Percentiles rank a stretch among this genome's conserved stretches.
phyloP scores from a whole-genome alignment of 257 asterid species.

The Striga asiatica region DNA sequence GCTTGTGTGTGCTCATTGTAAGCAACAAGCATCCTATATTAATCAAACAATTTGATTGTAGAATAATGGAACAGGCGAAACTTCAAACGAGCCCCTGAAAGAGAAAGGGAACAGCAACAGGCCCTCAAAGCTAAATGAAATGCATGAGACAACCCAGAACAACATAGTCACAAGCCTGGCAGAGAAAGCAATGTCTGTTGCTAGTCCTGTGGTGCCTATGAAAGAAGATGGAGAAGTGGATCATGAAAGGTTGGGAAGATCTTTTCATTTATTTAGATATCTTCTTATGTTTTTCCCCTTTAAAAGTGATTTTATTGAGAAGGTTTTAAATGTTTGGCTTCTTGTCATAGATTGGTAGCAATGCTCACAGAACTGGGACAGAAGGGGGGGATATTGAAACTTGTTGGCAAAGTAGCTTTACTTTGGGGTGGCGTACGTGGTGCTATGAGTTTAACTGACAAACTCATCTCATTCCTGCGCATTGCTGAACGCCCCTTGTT shows the following conservation, averaged over 20 bases:
- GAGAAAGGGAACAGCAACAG: slow-evolving; percentile 27
- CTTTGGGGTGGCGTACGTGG: slow-evolving; percentile 99
- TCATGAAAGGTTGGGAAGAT: slow-evolving; percentile 63
- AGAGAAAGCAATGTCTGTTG: slow-evolving; percentile 95
- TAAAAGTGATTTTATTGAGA: slow-evolving; percentile 7
- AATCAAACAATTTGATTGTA: slow-evolving; percentile 25
- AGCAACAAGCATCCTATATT: neutral
- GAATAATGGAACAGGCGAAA: slow-evolving; percentile 34
- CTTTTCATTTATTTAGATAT: neutral
- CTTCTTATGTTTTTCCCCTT: slow-evolving; percentile 1
- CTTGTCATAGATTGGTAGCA: slow-evolving; percentile 54
- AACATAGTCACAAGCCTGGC: slow-evolving; percentile 72
- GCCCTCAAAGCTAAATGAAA: slow-evolving; percentile 25
- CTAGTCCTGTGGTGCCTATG: slow-evolving; percentile 85
- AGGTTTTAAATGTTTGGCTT: slow-evolving; percentile 22
- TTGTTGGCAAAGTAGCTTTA: slow-evolving; percentile 73
- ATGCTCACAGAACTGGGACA: slow-evolving; percentile 91
- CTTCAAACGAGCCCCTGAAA: slow-evolving; percentile 25
- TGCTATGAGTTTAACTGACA: slow-evolving; percentile 82
- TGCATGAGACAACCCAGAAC: slow-evolving; percentile 31
- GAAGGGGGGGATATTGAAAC: slow-evolving; percentile 71
- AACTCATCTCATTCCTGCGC: slow-evolving; percentile 71
- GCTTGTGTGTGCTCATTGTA: neutral
- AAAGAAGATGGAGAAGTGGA: slow-evolving; percentile 85
- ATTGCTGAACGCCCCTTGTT: slow-evolving; percentile 74